phyloP scores from a whole-genome alignment of 1,284 basidiomycete genomes.

The Peniophora sp. region DNA sequence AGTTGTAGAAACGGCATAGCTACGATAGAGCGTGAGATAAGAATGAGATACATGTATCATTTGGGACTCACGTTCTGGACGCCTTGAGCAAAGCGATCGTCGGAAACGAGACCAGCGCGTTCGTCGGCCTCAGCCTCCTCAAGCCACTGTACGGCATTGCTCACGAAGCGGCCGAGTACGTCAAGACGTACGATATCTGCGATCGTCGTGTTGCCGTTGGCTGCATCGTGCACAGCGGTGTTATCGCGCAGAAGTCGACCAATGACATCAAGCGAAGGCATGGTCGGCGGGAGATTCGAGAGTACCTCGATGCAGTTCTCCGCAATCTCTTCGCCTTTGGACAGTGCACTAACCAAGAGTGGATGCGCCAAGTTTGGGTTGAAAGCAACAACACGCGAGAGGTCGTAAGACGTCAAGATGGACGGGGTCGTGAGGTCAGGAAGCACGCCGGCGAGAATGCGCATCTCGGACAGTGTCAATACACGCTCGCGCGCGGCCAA shows the following conservation, averaged over 20 bases:
- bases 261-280: constrained; percentile 67
- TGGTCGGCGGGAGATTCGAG: constrained; percentile 50
- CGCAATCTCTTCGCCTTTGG: constrained; percentile 20
- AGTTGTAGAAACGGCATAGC: constrained; percentile 71
- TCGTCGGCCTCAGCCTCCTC: constrained; percentile 60
- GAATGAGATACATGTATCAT: not conserved
- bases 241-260: constrained; percentile 56
- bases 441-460: constrained; percentile 36
- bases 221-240: constrained; percentile 31
- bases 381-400: constrained; percentile 53
- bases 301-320: constrained; percentile 51
- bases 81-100: constrained; percentile 63
- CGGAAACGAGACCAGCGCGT: constrained; percentile 52
- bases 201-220: constrained; percentile 43
- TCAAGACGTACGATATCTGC: constrained; percentile 55
- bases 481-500: constrained; percentile 61
- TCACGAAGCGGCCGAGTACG: constrained; percentile 60
- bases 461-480: constrained; percentile 63
- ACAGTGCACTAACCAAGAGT: constrained; percentile 49
- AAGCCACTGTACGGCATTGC: constrained; percentile 57
- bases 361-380: constrained; percentile 63
- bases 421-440: constrained; percentile 43
- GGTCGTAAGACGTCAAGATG: constrained; percentile 58
- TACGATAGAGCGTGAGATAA: constrained; percentile 17
- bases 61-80: constrained; percentile 53